Percentiles rank a stretch among this genome's conserved stretches.
Conservation (phyloP, 2,329 filamentous ascomycete species). For the Orbilia ellipsospora region DNA sequence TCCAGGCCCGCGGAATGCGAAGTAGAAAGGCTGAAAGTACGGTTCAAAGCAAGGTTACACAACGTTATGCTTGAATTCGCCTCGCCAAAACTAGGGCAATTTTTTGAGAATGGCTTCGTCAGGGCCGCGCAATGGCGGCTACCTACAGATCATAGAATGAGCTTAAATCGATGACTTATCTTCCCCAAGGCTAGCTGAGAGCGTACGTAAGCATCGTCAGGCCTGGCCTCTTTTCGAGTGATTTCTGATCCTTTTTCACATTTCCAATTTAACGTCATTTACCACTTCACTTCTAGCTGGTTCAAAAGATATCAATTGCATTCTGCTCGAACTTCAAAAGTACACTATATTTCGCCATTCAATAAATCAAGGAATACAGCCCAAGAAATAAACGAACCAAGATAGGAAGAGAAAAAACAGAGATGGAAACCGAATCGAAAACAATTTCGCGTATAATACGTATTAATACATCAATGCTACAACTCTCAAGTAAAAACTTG, state of each 20-base stretch:
- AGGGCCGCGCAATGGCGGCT: slow-evolving; percentile 35
- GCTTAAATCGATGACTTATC: slow-evolving; percentile 3
- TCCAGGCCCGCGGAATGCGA: neutral
- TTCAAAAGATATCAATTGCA: no score
- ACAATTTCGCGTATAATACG: slow-evolving; percentile 2
- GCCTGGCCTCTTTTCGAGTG: no score
- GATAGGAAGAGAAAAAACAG: no score
- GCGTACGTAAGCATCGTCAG: slow-evolving; percentile 9
- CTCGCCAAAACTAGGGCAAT: slow-evolving; percentile 1
- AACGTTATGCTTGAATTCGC: slow-evolving; percentile 41
- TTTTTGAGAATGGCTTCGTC: slow-evolving; percentile 11
- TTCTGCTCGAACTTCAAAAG: no score
- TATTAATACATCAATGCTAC: no score
- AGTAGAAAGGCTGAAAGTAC: neutral
- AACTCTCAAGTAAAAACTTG: no score
- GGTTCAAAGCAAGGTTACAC: slow-evolving; percentile 22
- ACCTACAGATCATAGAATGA: slow-evolving; percentile 5
- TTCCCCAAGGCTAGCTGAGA: neutral
- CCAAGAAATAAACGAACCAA: no score
- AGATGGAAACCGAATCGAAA: neutral
- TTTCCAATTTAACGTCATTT: no score
- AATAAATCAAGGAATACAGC: no score
- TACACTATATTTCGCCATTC: no score
- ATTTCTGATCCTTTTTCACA: no score
- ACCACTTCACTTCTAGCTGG: no score